Percentiles rank a stretch among this genome's conserved stretches.
These are phyloP conservation scores for Fusarium domesticum DNA, from an alignment of 2,329 filamentous ascomycete species.

Conservation along the genomic window DNA sequence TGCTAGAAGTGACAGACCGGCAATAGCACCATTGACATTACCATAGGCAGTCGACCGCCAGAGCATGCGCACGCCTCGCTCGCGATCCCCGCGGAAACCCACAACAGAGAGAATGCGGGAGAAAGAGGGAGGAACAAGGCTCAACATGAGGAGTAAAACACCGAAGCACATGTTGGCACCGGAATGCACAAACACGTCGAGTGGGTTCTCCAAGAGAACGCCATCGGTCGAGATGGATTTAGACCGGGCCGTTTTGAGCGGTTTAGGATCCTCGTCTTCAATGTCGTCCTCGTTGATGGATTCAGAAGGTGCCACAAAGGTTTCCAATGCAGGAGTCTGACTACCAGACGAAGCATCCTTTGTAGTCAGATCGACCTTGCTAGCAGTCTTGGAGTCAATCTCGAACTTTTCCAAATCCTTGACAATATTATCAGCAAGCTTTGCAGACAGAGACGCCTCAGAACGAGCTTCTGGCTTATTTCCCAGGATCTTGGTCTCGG, in stretches of 20 bases:
- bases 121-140: conserved; percentile 88
- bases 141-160: conserved; percentile 80
- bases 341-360: conserved; percentile 44
- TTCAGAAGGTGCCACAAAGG: conserved; percentile 19
- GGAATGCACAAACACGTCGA: conserved; percentile 86
- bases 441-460: conserved; percentile 5
- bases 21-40: conserved; percentile 90
- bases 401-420: conserved; percentile 36
- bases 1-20: conserved; percentile 73
- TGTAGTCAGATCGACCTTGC: conserved; percentile 8
- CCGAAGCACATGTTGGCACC: conserved; percentile 89
- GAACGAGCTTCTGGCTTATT: conserved; percentile 5
- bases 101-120: conserved; percentile 82
- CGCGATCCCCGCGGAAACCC: conserved; percentile 85
- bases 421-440: conserved; percentile 21
- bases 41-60: conserved; percentile 85
- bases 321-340: conserved; percentile 39
- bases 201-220: conserved; percentile 66
- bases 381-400: conserved; percentile 20
- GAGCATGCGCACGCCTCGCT: conserved; percentile 77
- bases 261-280: conserved; percentile 18
- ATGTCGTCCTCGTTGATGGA: conserved; percentile 15
- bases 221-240: conserved; percentile 53
- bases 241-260: conserved; percentile 24
- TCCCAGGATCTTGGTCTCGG: conserved; percentile 57